These are phyloP conservation scores for Euclidium syriacum DNA, from an alignment of 345 rosid species.

Conservation along the genomic window DNA sequence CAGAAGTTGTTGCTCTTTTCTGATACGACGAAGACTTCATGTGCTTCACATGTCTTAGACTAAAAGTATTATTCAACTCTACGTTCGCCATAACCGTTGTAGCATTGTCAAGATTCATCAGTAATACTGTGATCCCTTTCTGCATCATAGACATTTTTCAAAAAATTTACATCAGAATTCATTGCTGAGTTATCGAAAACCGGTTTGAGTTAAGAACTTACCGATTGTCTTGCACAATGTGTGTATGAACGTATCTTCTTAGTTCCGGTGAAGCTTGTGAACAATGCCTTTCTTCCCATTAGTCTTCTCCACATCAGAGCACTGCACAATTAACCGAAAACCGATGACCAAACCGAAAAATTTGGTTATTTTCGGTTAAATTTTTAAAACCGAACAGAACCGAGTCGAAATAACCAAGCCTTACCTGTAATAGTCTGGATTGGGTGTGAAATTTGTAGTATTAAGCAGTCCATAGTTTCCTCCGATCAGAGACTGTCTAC, in stretches of 20 bases:
- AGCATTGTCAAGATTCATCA: slow-evolving; percentile 69
- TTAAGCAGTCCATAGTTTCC: slow-evolving; percentile 86
- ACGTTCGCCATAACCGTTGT: slow-evolving; percentile 44
- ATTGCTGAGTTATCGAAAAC: no score
- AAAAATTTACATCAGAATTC: neutral
- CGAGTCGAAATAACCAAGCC: no score
- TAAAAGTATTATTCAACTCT: slow-evolving; percentile 31
- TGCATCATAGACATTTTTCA: slow-evolving; percentile 34
- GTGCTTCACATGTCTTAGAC: slow-evolving; percentile 24
- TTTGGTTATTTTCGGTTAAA: no score
- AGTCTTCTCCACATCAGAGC: slow-evolving; percentile 89
- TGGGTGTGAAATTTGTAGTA: slow-evolving; percentile 70
- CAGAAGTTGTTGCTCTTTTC: slow-evolving; percentile 7
- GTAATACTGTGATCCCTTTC: slow-evolving; percentile 67
- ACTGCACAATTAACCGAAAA: no score
- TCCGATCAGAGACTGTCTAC: slow-evolving; percentile 86
- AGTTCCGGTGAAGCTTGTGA: slow-evolving; percentile 56
- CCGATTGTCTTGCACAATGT: slow-evolving; percentile 77
- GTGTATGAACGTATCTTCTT: slow-evolving; percentile 71
- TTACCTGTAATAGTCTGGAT: slow-evolving; percentile 95
- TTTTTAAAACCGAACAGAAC: no score
- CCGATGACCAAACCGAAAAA: no score
- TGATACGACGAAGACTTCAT: slow-evolving; percentile 19
- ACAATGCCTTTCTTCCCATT: slow-evolving; percentile 74
- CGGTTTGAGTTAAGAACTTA: no score